Evolutionary conservation across 352 stramenopile species (phyloP), one percentile per base, ranked within the genome.

Genomic region (Globisporangium nagaii): DNA sequence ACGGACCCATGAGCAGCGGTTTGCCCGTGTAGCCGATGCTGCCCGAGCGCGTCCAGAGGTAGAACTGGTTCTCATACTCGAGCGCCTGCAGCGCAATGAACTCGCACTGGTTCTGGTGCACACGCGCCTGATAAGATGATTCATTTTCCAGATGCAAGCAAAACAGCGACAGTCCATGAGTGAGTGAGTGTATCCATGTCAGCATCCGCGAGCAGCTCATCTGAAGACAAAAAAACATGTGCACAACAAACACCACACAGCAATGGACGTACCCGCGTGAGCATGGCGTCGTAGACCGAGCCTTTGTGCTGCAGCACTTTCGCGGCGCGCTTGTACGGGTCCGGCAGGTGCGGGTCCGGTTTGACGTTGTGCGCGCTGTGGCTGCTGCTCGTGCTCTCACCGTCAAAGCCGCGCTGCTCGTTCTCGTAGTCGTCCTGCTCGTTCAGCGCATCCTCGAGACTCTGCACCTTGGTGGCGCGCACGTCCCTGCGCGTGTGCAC

Each of bases 31-130:
- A 77, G 0, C 75, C 75, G 17, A 89, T 62, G 28, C 65, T 56
- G 7, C 75, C 79, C 1, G 65, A 63, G 27, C 79, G 63, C 12
- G 67, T 74, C 71, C 75, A 87, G 32, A 89, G 60, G 35, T 67
- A 86, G 32, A 78, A 89, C 31, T 71, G 55, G 7, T 60, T 50
- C 3, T 73, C 67, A 35, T 74, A 66, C 55, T 75, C 60, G 13
- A 89, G 64, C 48, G 69, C 79, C 53, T 89, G 79, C 9, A 89
- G 48, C 40, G 73, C 69, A 34, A 84, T 73, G 43, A 87, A 89
- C 44, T 89, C 79, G 61, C 73, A 86, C 47, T 81, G 67, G 50
- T 83, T 72, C 47, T 83, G 62, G 45, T 80, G 67, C 24, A 89
- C 70, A 36, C 73, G 69, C 13, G 75, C 75, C 78, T 86, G 51